Base-by-base conservation (phyloP, 2,329 filamentous ascomycete genomes). In the Penicillium hesseltinei region DNA sequence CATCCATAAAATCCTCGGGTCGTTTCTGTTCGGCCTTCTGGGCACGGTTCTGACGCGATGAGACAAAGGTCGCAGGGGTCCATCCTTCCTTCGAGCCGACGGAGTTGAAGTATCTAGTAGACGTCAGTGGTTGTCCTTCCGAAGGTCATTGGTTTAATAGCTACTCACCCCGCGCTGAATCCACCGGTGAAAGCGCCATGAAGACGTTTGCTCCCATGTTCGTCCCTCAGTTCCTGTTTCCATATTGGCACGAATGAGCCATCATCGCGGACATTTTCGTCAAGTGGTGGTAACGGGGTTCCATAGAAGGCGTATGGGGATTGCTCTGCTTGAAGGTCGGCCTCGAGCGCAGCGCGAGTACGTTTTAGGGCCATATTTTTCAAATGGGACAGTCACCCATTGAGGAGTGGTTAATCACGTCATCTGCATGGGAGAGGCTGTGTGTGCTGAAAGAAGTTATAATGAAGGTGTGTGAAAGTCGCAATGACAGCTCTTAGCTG, bases 41-140 rank as follows among this genome's bases (percentile, higher is more conserved):
- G 62, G 83, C 86, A 55, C 92, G 89, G 68, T 90, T 91, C 39
- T 84, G 79, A 25, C 94, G 89, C 51, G 92, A 97, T 7, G 93
- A 97, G 10, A 96, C 88, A 73, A 97, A 99, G 0, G 90, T 89
- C 23, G 91, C 87, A 2, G 94, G 94, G 0, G 91, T 88, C 93
- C 93, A 99, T 78, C 94, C 94, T 81, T 99, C 93, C 75, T 97
- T 97, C 56, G 93, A 97, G 52, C 94, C 94, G 65, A 97, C 94
- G 5, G 92, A 96, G 73, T 99, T 99, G 78, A 94, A 97, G 77
- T 97, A 97, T 66, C 91, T 93, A 74, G 62, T 70, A 35, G 56
- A n/a, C n/a, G 38, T 65, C 19, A 64, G 60, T 25, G 23, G 19
- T 39, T 31, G n/a, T 33, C 29, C 38, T 17, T 51, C 21, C 11